Conservation (phyloP, 1,139 yeast genomes). For the Kluyveromyces sp. region DNA sequence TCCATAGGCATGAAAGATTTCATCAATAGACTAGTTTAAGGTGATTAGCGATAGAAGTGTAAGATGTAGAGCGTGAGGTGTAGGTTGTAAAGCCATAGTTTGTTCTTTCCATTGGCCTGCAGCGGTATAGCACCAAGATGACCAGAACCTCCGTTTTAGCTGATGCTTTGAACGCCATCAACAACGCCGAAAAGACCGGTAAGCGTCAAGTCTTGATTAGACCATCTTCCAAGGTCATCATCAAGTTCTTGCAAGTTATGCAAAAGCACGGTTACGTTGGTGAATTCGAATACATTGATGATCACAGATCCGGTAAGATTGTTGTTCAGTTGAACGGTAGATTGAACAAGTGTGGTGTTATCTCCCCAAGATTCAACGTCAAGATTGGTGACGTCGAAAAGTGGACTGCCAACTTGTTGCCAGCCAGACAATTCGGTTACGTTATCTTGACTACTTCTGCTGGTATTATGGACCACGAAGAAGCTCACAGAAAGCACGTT, state of each 20-base stretch:
- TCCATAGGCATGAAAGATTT: neutral
- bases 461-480: slow-evolving; percentile 99
- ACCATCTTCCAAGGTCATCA: slow-evolving; percentile 97
- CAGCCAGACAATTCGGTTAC: slow-evolving; percentile 98
- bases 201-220: slow-evolving; percentile 98
- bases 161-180: slow-evolving; percentile 96
- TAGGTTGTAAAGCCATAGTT: neutral
- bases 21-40: neutral
- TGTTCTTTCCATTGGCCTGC: neutral
- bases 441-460: slow-evolving; percentile 97
- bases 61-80: too few species aligned
- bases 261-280: slow-evolving; percentile 99
- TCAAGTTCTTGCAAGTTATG: slow-evolving; percentile 94
- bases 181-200: slow-evolving; percentile 99
- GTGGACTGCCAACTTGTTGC: slow-evolving; percentile 96
- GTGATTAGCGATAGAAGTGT: too few species aligned
- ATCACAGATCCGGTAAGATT: slow-evolving; percentile 98
- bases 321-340: slow-evolving; percentile 97
- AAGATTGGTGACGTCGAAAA: slow-evolving; percentile 89
- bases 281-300: slow-evolving; percentile 97
- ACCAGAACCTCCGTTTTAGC: slow-evolving; percentile 98
- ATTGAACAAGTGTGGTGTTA: slow-evolving; percentile 97
- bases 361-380: slow-evolving; percentile 96
- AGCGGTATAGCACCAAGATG: slow-evolving; percentile 44
- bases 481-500: slow-evolving; percentile 99